phyloP scores from a whole-genome alignment of 805 yeast genomes.

The Saccharomycopsis fibuligera region DNA sequence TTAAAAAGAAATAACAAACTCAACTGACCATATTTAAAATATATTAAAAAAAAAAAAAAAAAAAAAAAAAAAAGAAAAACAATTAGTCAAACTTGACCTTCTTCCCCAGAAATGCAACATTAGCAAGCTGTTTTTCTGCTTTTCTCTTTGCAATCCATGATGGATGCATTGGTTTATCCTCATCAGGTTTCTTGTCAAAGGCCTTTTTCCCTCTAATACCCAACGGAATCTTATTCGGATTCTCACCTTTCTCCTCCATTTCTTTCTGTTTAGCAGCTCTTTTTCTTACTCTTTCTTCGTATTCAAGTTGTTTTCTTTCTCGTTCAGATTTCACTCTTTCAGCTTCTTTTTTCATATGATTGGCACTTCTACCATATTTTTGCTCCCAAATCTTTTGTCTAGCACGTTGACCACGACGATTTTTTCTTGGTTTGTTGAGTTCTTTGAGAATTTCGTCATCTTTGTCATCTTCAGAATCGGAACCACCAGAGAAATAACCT shows the following conservation, averaged over 20 bases:
- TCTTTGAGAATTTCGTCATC: constrained; percentile 45
- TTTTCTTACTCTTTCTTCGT: constrained; percentile 64
- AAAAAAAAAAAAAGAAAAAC: neutral
- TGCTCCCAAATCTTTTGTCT: constrained; percentile 94
- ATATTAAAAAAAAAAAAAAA: neutral
- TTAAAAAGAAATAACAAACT: neutral
- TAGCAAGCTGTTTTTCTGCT: constrained; percentile 59
- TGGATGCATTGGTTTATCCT: constrained; percentile 53
- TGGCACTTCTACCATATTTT: constrained; percentile 80
- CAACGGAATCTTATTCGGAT: constrained; percentile 35
- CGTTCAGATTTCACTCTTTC: constrained; percentile 48
- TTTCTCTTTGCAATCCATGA: constrained; percentile 92
- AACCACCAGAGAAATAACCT: constrained; percentile 84
- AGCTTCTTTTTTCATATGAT: constrained; percentile 67
- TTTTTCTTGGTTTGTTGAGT: constrained; percentile 54
- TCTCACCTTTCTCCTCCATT: constrained; percentile 24
- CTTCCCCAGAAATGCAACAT: constrained; percentile 74
- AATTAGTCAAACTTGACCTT: constrained; percentile 64
- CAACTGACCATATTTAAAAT: too few relatives aligned
- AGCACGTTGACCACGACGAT: constrained; percentile 95
- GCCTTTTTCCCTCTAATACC: constrained; percentile 30
- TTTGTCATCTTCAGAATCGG: constrained; percentile 52
- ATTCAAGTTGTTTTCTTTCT: constrained; percentile 55
- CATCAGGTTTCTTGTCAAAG: constrained; percentile 2
- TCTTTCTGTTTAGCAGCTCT: constrained; percentile 48